Evolutionary conservation across 2,329 filamentous ascomycete species (phyloP), one percentile per base, ranked within the genome.

Genomic region (Penicillium oxalicum): DNA sequence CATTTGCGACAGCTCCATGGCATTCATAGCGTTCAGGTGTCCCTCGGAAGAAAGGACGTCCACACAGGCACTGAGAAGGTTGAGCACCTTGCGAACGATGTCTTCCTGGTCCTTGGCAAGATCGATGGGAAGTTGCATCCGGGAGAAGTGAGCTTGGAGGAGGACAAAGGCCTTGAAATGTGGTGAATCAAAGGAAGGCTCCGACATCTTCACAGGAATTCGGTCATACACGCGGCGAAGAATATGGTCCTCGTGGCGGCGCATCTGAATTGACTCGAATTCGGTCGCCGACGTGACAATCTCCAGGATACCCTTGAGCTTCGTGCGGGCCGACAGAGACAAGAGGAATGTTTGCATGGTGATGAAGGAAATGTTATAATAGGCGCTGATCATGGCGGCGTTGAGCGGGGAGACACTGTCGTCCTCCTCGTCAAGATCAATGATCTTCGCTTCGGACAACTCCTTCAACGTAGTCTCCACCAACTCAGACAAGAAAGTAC

Each of bases 1-100:
- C 93, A 98, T 98, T 67, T 98, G 93, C 9, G 88, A 95, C 81
- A 98, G 89, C 69, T 98, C 93, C 91, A 98, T 98, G 27, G 93
- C 93, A 61, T 86, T 91, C 85, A 96, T 95, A 51, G 93, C 91
- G 65, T 98, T 98, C 53, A 98, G 79, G 62, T 96, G 89, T 11
- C 91, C 93, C 61, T 98, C 91, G 0, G 91, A 96, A 8, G 90
- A 95, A 33, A 98, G 79, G 12, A 98, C 90, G 67, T 98, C 93
- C 24, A 97, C 93, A 62, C 86, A 88, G 24, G 93, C 91, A 66
- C 88, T 94, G 40, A 98, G 79, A 9, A 98, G 79, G 63, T 87
- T 89, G 48, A 97, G 77, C 1, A 94, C 83, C 71, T 93, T 94
- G 48, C 81, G 81, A 40, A 98, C 70, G 47, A 98, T 85, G 12